A percentile compares a stretch with the other conserved stretches of the same genome.
Conservation (phyloP, 169 alveolate species). For the Perkinsus marinus region DNA sequence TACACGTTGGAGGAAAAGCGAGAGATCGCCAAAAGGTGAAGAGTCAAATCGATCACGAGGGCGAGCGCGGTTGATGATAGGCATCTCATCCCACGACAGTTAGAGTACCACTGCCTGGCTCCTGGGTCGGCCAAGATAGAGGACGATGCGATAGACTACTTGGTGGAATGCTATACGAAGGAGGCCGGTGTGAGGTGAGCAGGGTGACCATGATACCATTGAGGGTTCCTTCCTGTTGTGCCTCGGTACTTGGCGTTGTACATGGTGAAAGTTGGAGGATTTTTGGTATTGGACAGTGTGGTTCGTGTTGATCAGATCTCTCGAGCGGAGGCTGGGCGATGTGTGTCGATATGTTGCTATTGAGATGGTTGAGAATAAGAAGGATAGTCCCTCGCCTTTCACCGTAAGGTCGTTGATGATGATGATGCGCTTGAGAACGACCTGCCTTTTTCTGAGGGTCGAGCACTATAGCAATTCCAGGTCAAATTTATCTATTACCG, state of each 20-base stretch:
- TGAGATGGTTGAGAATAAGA: background rate
- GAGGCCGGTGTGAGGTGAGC: constrained; percentile 48
- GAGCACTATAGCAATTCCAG: too few relatives aligned
- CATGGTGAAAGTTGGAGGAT: too few relatives aligned
- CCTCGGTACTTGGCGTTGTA: background rate
- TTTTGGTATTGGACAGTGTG: too few relatives aligned
- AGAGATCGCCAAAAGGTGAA: constrained; percentile 19
- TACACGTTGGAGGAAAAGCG: constrained; percentile 38
- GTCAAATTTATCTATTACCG: too few relatives aligned
- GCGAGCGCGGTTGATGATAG: background rate
- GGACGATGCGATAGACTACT: constrained; percentile 14
- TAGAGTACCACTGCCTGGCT: constrained; percentile 14
- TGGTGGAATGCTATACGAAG: constrained; percentile 34
- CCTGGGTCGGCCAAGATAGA: constrained; percentile 8
- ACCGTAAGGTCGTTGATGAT: too few relatives aligned
- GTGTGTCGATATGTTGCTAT: background rate
- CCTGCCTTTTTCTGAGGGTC: too few relatives aligned
- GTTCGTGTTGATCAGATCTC: too few relatives aligned
- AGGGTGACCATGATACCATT: constrained; percentile 13
- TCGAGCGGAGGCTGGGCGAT: background rate
- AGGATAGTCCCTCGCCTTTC: background rate
- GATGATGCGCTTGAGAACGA: too few relatives aligned
- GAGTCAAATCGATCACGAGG: background rate
- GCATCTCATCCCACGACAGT: constrained; percentile 27
- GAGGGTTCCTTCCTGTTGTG: background rate